phyloP scores from a whole-genome alignment of 495 filamentous ascomycete genomes.

The Aspergillus nidulans region DNA sequence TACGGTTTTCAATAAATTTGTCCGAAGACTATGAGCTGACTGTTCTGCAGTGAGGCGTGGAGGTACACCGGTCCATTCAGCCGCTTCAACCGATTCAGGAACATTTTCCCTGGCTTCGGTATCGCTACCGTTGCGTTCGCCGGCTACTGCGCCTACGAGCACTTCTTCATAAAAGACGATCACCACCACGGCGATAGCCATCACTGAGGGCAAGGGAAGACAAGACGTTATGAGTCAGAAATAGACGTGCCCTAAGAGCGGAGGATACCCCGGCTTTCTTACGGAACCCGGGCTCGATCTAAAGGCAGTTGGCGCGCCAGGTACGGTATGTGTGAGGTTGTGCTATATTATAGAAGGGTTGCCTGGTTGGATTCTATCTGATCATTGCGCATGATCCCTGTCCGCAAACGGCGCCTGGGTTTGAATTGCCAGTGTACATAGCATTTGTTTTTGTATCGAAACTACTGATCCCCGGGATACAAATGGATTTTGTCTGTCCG shows the following conservation, averaged over 20 bases:
- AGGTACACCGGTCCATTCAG: conserved; percentile 87
- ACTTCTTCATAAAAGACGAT: conserved; percentile 75
- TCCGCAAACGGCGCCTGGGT: conserved; percentile 31
- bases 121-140: conserved; percentile 88
- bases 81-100: conserved; percentile 80
- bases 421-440: conserved; percentile 45
- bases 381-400: conserved; percentile 12
- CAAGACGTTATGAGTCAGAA: neutral
- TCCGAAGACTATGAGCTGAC: conserved; percentile 15
- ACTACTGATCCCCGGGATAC: conserved; percentile 1
- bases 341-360: conserved; percentile 13
- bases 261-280: conserved; percentile 28
- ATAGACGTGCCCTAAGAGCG: conserved; percentile 3
- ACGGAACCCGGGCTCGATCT: conserved; percentile 1
- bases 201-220: conserved; percentile 26
- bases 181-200: conserved; percentile 56
- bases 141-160: conserved; percentile 82
- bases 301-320: conserved; percentile 4
- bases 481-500: neutral
- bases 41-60: conserved; percentile 74
- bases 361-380: conserved; percentile 1
- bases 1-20: conserved; percentile 31
- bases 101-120: conserved; percentile 82
- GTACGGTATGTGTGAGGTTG: neutral
- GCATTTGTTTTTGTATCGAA: conserved; percentile 32